Percentiles rank a stretch among this genome's conserved stretches.
Conservation (phyloP, 2,329 filamentous ascomycete species). For the Ciborinia camelliae region DNA sequence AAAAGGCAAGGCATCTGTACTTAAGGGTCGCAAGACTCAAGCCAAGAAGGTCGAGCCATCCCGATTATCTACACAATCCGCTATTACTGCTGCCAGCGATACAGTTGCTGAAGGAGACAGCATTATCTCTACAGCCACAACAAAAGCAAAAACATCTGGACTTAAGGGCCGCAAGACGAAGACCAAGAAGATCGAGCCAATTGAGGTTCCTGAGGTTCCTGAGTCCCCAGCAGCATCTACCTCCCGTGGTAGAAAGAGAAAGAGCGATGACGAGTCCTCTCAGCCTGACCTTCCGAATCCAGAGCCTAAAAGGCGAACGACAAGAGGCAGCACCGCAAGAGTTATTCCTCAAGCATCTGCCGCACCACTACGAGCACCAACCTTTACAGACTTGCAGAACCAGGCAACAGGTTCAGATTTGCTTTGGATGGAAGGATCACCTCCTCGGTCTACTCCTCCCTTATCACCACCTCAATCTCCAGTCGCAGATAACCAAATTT, state of each 20-base stretch:
- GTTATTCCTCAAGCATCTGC: constrained; percentile 48
- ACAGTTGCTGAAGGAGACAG: constrained; percentile 49
- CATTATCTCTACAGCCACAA: constrained; percentile 33
- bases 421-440: constrained; percentile 13
- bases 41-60: constrained; percentile 61
- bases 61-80: constrained; percentile 58
- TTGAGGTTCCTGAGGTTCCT: constrained; percentile 45
- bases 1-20: constrained; percentile 54
- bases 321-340: constrained; percentile 39
- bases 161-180: constrained; percentile 35
- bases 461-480: constrained; percentile 44
- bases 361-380: constrained; percentile 43
- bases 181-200: constrained; percentile 52
- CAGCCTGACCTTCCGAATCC: constrained; percentile 22
- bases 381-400: constrained; percentile 48
- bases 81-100: constrained; percentile 50
- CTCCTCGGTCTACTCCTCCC: constrained; percentile 15
- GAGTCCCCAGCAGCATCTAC: constrained; percentile 37
- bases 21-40: constrained; percentile 44
- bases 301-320: constrained; percentile 43
- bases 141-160: not conserved
- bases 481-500: constrained; percentile 54
- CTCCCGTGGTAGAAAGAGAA: constrained; percentile 31
- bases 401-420: constrained; percentile 4
- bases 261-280: constrained; percentile 28